Evolutionary conservation across 805 yeast genomes (phyloP).

Genomic region (Wickerhamomyces bisporus): DNA sequence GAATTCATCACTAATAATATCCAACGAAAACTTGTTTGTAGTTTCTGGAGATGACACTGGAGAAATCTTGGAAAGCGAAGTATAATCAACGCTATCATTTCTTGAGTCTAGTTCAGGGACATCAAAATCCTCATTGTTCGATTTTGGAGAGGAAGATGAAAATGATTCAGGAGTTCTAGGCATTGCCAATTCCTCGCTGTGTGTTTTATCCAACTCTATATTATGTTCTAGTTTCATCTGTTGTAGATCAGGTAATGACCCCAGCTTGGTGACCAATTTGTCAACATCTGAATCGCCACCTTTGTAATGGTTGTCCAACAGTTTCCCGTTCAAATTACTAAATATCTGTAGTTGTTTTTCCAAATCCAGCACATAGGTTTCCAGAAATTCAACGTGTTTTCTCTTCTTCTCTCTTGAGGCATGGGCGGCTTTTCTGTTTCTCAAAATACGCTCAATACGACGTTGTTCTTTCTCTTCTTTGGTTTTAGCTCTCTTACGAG

Average conservation of each 20-base stretch:
- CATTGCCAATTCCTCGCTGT: slow-evolving; percentile 1
- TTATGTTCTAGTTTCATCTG: slow-evolving; percentile 18
- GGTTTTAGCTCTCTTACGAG: slow-evolving; percentile 94
- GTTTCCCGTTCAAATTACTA: slow-evolving; percentile 11
- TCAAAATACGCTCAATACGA: slow-evolving; percentile 82
- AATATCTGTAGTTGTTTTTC: slow-evolving; percentile 20
- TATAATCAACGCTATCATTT: no score
- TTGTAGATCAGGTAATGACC: slow-evolving; percentile 19
- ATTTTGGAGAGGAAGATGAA: slow-evolving; percentile 15
- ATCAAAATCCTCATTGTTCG: slow-evolving; percentile 5
- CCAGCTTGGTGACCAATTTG: slow-evolving; percentile 7
- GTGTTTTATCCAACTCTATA: slow-evolving; percentile 11
- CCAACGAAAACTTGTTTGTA: slow-evolving; percentile 20
- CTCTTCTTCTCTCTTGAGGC: slow-evolving; percentile 96
- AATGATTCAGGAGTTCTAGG: slow-evolving; percentile 26
- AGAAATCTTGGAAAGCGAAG: slow-evolving; percentile 3
- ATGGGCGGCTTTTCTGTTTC: slow-evolving; percentile 96
- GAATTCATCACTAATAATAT: slow-evolving; percentile 15
- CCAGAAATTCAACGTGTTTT: slow-evolving; percentile 82
- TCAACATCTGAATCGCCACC: slow-evolving; percentile 19
- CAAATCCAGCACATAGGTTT: slow-evolving; percentile 29
- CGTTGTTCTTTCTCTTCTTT: slow-evolving; percentile 97
- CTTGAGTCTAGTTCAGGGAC: slow-evolving; percentile 17
- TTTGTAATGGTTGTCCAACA: slow-evolving; percentile 10
- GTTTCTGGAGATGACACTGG: slow-evolving; percentile 13